phyloP scores from a whole-genome alignment of 2,329 filamentous ascomycete genomes.

The Fusarium sp. region DNA sequence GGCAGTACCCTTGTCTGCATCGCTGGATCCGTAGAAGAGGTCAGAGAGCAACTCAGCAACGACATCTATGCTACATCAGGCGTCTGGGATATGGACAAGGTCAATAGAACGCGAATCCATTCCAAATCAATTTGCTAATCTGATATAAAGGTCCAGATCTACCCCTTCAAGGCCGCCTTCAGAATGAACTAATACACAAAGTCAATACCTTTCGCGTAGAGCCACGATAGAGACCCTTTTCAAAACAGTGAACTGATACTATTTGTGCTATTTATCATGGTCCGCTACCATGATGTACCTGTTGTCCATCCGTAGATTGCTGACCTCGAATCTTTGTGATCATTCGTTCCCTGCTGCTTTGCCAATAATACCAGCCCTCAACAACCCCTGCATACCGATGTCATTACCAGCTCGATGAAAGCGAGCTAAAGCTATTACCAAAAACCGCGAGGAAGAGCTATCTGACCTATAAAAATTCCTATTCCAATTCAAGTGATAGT shows the following conservation, averaged over 20 bases:
- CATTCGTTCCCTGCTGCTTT: background rate
- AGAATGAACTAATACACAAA: conserved; percentile 39
- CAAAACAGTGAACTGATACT: background rate
- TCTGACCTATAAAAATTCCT: conserved; percentile 26
- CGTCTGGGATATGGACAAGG: conserved; percentile 84
- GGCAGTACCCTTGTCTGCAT: conserved; percentile 77
- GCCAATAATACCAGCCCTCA: background rate
- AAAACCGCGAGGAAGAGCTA: conserved; percentile 25
- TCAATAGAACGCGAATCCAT: conserved; percentile 40
- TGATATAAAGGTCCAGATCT: conserved; percentile 58
- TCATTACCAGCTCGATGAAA: conserved; percentile 20
- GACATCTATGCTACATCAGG: conserved; percentile 78
- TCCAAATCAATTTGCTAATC: background rate
- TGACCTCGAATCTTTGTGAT: background rate
- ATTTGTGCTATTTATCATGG: conserved; percentile 4
- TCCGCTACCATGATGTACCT: background rate
- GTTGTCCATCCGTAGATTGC: conserved; percentile 9
- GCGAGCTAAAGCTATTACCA: conserved; percentile 16
- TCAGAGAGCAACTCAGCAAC: conserved; percentile 70
- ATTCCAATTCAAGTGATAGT: conserved; percentile 27
- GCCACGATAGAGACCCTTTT: background rate
- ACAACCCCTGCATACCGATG: background rate
- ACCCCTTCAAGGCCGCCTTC: conserved; percentile 59
- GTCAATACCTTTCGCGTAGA: background rate
- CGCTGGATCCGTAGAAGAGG: conserved; percentile 76